Percentiles rank a stretch among this genome's conserved stretches.
phyloP scores from a whole-genome alignment of 2,329 filamentous ascomycete genomes.

The Aspergillus sp. region DNA sequence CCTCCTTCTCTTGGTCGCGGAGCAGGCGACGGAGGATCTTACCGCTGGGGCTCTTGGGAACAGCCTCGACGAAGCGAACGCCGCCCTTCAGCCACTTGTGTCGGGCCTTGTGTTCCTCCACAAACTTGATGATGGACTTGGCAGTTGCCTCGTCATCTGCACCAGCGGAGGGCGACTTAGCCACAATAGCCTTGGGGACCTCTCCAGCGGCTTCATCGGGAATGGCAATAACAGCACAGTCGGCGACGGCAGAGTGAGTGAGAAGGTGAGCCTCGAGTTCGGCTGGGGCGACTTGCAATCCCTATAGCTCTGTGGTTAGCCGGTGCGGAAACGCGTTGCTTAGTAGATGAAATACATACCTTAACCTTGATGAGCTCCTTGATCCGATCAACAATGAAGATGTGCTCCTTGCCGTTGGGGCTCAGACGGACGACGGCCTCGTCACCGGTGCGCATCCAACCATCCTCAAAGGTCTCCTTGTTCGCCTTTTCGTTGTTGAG shows the following conservation, averaged over 20 bases:
- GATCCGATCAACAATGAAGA: slow-evolving; percentile 81
- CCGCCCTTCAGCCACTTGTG: slow-evolving; percentile 65
- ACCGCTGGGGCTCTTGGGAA: slow-evolving; percentile 63
- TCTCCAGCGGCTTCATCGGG: slow-evolving; percentile 63
- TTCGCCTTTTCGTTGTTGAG: slow-evolving; percentile 83
- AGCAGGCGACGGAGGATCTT: slow-evolving; percentile 65
- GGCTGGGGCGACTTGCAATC: slow-evolving; percentile 78
- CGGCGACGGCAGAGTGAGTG: slow-evolving; percentile 70
- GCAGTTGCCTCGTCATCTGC: slow-evolving; percentile 53
- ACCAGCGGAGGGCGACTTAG: slow-evolving; percentile 55
- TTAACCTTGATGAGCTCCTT: slow-evolving; percentile 79
- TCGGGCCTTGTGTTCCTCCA: slow-evolving; percentile 60
- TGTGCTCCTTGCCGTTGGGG: slow-evolving; percentile 70
- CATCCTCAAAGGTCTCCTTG: slow-evolving; percentile 73
- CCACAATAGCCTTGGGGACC: slow-evolving; percentile 63
- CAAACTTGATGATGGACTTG: slow-evolving; percentile 56
- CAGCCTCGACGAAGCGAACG: slow-evolving; percentile 55
- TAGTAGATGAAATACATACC: slow-evolving; percentile 50
- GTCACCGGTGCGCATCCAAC: slow-evolving; percentile 85
- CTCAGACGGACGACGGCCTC: slow-evolving; percentile 70
- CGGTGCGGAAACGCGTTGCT: background rate
- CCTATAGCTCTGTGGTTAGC: slow-evolving; percentile 47
- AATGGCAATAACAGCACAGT: slow-evolving; percentile 75
- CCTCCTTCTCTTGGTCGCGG: slow-evolving; percentile 71
- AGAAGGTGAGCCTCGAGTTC: slow-evolving; percentile 80